Evolutionary conservation across 257 asterid species (phyloP).

Genomic region (Verbascum thapsus): DNA sequence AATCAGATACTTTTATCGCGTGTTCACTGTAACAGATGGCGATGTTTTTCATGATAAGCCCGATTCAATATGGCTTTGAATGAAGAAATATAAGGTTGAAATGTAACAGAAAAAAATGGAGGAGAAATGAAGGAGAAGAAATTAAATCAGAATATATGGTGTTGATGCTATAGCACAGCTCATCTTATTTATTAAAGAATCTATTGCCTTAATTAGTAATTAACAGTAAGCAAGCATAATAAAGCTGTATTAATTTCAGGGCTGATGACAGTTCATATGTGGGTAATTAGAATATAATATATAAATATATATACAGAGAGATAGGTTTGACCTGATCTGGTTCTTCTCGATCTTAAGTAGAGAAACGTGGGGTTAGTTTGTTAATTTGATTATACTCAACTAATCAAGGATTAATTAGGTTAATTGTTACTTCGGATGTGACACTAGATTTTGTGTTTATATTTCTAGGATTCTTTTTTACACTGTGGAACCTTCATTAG

Average conservation of each 20-base stretch:
- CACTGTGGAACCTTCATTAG: background rate
- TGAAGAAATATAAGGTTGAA: slow-evolving; percentile 27
- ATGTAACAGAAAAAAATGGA: slow-evolving; percentile 50
- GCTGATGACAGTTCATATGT: slow-evolving; percentile 33
- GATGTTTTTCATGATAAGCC: slow-evolving; percentile 80
- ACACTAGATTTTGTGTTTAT: background rate
- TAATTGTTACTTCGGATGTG: background rate
- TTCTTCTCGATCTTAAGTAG: background rate
- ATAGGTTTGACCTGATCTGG: slow-evolving; percentile 35
- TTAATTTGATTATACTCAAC: slow-evolving; percentile 1
- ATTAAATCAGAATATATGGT: too few species aligned
- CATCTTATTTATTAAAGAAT: slow-evolving; percentile 36
- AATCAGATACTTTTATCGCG: slow-evolving; percentile 71
- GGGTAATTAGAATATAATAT: background rate
- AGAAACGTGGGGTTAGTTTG: slow-evolving; percentile 10
- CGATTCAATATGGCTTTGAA: slow-evolving; percentile 45
- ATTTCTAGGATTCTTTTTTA: background rate
- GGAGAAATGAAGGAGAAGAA: slow-evolving; percentile 24
- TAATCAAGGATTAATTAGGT: slow-evolving; percentile 4
- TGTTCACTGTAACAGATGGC: slow-evolving; percentile 69
- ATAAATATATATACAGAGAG: background rate
- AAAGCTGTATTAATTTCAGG: slow-evolving; percentile 14
- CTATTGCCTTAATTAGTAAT: slow-evolving; percentile 20
- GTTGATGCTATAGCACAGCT: slow-evolving; percentile 40
- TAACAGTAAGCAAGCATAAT: slow-evolving; percentile 1